These are phyloP conservation scores for Gymnopilus dilepis DNA, from an alignment of 768 basidiomycete genomes.

Conservation along the genomic window DNA sequence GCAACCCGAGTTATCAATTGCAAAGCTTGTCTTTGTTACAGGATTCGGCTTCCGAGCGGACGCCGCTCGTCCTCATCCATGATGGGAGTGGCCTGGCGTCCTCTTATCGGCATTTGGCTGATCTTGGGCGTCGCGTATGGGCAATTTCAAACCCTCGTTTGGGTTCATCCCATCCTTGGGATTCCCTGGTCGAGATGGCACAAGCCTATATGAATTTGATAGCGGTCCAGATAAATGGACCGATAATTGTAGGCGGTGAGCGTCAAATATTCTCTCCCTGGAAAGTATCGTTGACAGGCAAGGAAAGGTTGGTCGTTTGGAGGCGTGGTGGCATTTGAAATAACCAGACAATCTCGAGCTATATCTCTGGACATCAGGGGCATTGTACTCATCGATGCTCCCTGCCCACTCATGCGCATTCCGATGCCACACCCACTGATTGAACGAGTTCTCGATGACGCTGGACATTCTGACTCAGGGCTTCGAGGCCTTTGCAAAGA, in stretches of 20 bases:
- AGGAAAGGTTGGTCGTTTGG: slow-evolving; percentile 79
- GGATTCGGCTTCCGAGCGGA: slow-evolving; percentile 21
- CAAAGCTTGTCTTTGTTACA: slow-evolving; percentile 38
- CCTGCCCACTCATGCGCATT: slow-evolving; percentile 56
- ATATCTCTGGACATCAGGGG: slow-evolving; percentile 51
- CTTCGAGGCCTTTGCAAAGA: slow-evolving; percentile 42
- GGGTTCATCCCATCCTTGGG: slow-evolving; percentile 49
- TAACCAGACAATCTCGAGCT: slow-evolving; percentile 53
- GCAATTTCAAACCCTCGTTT: slow-evolving; percentile 65
- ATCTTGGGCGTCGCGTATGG: slow-evolving; percentile 61
- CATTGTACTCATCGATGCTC: slow-evolving; percentile 70
- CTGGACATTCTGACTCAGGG: slow-evolving; percentile 32
- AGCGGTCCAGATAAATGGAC: slow-evolving; percentile 36
- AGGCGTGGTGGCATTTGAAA: slow-evolving; percentile 73
- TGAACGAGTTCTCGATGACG: slow-evolving; percentile 44
- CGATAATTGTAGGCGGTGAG: slow-evolving; percentile 65
- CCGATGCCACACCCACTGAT: slow-evolving; percentile 60
- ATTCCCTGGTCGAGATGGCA: slow-evolving; percentile 57
- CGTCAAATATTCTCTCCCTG: not conserved
- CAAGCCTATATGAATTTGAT: slow-evolving; percentile 51
- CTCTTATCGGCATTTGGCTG: slow-evolving; percentile 52
- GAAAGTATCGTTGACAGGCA: not conserved
- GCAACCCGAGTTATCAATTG: no score
- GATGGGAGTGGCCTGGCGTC: slow-evolving; percentile 71
- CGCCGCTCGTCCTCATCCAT: slow-evolving; percentile 69